These are phyloP conservation scores for Eutypa lata DNA, from an alignment of 2,329 filamentous ascomycete species.

Conservation along the genomic window DNA sequence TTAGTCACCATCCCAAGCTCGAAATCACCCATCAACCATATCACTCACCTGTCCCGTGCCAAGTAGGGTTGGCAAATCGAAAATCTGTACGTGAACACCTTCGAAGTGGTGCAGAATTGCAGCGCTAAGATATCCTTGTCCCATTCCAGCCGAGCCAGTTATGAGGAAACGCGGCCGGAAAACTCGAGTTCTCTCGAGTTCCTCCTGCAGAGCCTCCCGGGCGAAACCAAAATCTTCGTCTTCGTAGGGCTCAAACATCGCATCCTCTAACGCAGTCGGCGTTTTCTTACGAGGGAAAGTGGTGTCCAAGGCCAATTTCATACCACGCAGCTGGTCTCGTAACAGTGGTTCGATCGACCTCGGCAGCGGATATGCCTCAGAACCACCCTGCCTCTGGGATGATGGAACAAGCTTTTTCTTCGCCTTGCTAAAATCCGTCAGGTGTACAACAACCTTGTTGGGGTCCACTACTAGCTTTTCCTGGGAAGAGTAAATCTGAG, in stretches of 20 bases:
- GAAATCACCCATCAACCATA: not conserved
- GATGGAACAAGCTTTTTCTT: constrained; percentile 96
- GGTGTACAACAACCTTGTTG: constrained; percentile 76
- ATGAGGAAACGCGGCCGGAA: constrained; percentile 88
- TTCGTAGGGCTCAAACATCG: constrained; percentile 82
- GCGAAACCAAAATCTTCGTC: constrained; percentile 82
- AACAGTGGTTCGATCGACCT: constrained; percentile 79
- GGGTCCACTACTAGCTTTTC: constrained; percentile 89
- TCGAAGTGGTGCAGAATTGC: constrained; percentile 89
- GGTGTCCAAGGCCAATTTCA: constrained; percentile 67
- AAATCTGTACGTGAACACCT: constrained; percentile 89
- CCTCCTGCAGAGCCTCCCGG: constrained; percentile 69
- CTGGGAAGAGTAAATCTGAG: constrained; percentile 89
- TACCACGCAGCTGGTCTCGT: constrained; percentile 65
- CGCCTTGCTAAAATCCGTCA: constrained; percentile 95
- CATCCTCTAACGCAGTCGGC: constrained; percentile 86
- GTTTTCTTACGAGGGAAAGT: constrained; percentile 83
- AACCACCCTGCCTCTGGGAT: constrained; percentile 84
- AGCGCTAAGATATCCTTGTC: constrained; percentile 82
- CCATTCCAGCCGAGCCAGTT: constrained; percentile 82
- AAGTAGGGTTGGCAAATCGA: constrained; percentile 84
- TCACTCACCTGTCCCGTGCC: constrained; percentile 71
- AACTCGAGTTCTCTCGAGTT: constrained; percentile 83
- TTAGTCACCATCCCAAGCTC: constrained; percentile 20
- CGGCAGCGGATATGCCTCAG: constrained; percentile 77